A percentile compares a stretch with the other conserved stretches of the same genome.
These are phyloP conservation scores for Calonectria hawksworthii DNA, from an alignment of 2,329 filamentous ascomycete species.

Conservation along the genomic window DNA sequence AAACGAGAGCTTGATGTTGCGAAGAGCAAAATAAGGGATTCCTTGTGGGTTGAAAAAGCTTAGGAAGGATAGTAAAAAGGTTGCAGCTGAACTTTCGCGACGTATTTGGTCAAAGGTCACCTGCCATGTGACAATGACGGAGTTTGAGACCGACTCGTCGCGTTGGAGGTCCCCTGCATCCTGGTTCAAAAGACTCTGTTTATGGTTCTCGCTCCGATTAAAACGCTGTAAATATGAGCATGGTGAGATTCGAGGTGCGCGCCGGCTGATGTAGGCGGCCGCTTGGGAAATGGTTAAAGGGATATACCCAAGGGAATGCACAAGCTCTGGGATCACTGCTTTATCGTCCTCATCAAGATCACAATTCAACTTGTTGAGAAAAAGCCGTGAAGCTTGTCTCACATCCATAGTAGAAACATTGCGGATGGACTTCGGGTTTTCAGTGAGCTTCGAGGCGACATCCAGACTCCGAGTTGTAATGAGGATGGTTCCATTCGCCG, in stretches of 20 bases:
- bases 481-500: conserved; percentile 30
- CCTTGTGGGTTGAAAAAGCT: conserved; percentile 31
- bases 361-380: neutral
- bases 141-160: conserved; percentile 28
- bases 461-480: conserved; percentile 35
- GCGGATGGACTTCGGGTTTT: neutral
- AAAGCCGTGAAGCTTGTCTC: neutral
- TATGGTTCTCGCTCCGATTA: conserved; percentile 44
- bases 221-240: conserved; percentile 49
- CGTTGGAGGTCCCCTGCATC: conserved; percentile 40
- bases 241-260: conserved; percentile 39
- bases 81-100: neutral
- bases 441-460: conserved; percentile 30
- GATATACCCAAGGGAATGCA: neutral
- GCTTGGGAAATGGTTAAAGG: conserved; percentile 38
- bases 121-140: conserved; percentile 25
- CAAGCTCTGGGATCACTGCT: neutral
- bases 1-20: neutral
- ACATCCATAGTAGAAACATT: neutral
- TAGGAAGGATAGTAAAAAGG: conserved; percentile 24
- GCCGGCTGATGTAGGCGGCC: conserved; percentile 43
- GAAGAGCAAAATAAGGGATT: conserved; percentile 21
- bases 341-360: neutral
- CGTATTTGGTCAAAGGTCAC: conserved; percentile 29
- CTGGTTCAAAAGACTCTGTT: conserved; percentile 39